Percentiles rank a stretch among this genome's conserved stretches.
phyloP scores from a whole-genome alignment of 805 yeast species.

The Starmerella lactis-condensi region DNA sequence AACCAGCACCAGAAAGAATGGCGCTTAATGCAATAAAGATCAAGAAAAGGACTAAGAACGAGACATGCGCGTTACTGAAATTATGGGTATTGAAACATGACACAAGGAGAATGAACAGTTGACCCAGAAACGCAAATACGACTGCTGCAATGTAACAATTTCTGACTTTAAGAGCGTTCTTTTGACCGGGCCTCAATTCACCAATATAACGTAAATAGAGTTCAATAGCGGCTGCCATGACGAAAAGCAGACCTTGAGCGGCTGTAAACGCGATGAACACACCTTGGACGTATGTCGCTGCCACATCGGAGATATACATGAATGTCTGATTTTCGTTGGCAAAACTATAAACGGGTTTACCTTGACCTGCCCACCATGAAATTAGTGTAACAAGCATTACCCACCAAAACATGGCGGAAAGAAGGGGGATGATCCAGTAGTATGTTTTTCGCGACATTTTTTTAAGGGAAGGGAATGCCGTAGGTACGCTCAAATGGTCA shows the following conservation, averaged over 20 bases:
- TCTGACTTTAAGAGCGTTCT: neutral
- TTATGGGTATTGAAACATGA: conserved; percentile 49
- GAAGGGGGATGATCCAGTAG: conserved; percentile 39
- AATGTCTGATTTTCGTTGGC: conserved; percentile 25
- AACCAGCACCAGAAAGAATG: conserved; percentile 30
- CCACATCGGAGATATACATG: conserved; percentile 61
- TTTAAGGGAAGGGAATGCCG: no score
- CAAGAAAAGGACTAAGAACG: conserved; percentile 59
- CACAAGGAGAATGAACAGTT: conserved; percentile 55
- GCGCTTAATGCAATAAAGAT: conserved; percentile 42
- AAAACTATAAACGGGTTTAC: conserved; percentile 43
- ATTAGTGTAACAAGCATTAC: conserved; percentile 75
- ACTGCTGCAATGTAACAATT: conserved; percentile 29
- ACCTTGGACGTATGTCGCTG: conserved; percentile 74
- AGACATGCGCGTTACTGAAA: conserved; percentile 33
- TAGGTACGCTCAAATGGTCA: no score
- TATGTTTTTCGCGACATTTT: conserved; percentile 17
- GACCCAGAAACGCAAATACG: conserved; percentile 36
- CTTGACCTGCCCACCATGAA: conserved; percentile 62
- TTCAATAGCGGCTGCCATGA: conserved; percentile 45
- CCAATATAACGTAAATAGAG: conserved; percentile 39
- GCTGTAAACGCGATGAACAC: conserved; percentile 64
- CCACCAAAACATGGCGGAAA: conserved; percentile 63
- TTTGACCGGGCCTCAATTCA: conserved; percentile 23
- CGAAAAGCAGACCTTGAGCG: conserved; percentile 57